Evolutionary conservation across 306 rosid genomes (phyloP).

Genomic region (Prosopis cineraria): DNA sequence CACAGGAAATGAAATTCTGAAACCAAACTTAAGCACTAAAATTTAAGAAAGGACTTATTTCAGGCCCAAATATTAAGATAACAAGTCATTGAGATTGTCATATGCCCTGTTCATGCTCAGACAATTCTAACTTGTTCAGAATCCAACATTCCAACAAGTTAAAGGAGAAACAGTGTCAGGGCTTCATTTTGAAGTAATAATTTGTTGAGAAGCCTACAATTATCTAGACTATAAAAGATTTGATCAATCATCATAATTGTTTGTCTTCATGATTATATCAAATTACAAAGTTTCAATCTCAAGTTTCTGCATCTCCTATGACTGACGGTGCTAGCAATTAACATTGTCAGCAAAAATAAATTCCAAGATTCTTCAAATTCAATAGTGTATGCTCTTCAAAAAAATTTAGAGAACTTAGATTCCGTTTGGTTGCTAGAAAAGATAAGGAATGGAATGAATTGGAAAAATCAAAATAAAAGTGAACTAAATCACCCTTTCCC

Average conservation of each 20-base stretch:
- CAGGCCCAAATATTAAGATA: neutral
- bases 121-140: neutral
- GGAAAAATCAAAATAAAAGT: no score
- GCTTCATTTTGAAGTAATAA: conserved; percentile 1
- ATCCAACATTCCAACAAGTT: neutral
- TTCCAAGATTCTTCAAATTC: neutral
- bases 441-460: no score
- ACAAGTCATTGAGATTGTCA: neutral
- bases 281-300: conserved; percentile 5
- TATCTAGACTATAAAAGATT: no score
- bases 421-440: no score
- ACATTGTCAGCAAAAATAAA: neutral
- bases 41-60: neutral
- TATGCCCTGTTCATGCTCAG: neutral
- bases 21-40: conserved; percentile 4
- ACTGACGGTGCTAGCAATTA: neutral
- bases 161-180: neutral
- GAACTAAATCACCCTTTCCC: no score
- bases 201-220: neutral
- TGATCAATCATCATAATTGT: conserved; percentile 1
- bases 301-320: neutral
- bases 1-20: neutral
- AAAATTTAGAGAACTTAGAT: neutral
- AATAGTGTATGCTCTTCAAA: neutral
- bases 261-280: neutral